Evolutionary conservation across 208 protist species (phyloP).

Genomic region (Crithidia fasciculata): DNA sequence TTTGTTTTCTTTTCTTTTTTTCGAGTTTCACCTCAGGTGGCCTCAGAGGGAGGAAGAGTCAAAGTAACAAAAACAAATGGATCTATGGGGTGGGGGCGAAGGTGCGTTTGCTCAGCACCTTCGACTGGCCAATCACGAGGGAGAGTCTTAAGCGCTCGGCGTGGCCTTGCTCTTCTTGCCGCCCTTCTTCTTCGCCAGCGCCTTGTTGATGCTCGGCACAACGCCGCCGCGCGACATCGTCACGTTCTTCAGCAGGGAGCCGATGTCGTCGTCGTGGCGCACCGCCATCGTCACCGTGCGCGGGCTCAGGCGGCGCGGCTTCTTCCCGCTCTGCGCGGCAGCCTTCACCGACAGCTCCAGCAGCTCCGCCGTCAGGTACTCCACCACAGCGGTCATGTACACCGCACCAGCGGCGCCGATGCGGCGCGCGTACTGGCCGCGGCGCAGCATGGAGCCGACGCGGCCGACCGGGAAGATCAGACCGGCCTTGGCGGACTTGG

Average conservation of each 20-base stretch:
- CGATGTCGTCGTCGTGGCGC: constrained; percentile 83
- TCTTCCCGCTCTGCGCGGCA: constrained; percentile 69
- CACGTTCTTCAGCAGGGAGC: constrained; percentile 63
- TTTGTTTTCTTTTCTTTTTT: neutral
- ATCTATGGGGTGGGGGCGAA: constrained; percentile 18
- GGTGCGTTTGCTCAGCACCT: neutral
- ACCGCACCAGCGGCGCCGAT: constrained; percentile 98
- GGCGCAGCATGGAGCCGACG: constrained; percentile 95
- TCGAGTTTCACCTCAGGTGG: neutral
- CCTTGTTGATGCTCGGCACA: constrained; percentile 84
- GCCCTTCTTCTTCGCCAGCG: constrained; percentile 81
- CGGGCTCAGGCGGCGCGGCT: constrained; percentile 71
- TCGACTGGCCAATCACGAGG: neutral
- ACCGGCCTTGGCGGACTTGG: constrained; percentile 95
- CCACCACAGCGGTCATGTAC: constrained; percentile 98
- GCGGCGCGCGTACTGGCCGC: constrained; percentile 96
- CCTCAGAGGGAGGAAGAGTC: neutral
- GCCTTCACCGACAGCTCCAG: constrained; percentile 87
- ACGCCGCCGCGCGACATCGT: constrained; percentile 81
- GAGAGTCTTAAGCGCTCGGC: constrained; percentile 46
- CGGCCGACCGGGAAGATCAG: constrained; percentile 99
- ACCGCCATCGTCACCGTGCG: constrained; percentile 79
- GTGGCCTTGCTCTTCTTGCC: constrained; percentile 68
- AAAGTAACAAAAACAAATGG: constrained; percentile 20
- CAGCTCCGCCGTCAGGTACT: constrained; percentile 95